These are phyloP conservation scores for Annulohypoxylon stygium DNA, from an alignment of 495 filamentous ascomycete species.

Conservation along the genomic window DNA sequence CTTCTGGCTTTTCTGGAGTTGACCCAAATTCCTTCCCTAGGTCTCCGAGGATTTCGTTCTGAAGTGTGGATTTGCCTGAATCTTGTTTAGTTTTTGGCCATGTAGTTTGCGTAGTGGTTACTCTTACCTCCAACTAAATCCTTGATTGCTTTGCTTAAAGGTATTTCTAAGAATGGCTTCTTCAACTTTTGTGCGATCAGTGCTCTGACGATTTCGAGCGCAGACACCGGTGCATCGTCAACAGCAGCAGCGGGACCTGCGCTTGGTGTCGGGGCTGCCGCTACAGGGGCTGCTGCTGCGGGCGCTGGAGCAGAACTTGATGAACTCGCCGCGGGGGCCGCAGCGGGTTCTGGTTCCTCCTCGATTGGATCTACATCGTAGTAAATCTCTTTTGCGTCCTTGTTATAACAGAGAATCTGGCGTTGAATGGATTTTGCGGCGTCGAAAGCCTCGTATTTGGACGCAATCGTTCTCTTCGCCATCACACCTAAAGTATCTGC, in stretches of 20 bases:
- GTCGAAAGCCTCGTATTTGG: constrained; percentile 99
- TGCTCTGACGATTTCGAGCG: constrained; percentile 88
- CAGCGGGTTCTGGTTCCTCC: constrained; percentile 79
- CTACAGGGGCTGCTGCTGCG: constrained; percentile 64
- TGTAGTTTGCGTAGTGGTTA: constrained; percentile 1
- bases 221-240: constrained; percentile 85
- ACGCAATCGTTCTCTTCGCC: constrained; percentile 94
- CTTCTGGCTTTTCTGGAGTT: constrained; percentile 98
- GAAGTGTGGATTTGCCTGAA: constrained; percentile 94
- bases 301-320: constrained; percentile 63
- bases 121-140: constrained; percentile 95
- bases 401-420: constrained; percentile 99
- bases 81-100: constrained; percentile 22
- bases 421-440: constrained; percentile 94
- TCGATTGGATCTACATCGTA: constrained; percentile 97
- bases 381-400: constrained; percentile 99
- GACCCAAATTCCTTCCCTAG: constrained; percentile 98
- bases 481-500: constrained; percentile 98
- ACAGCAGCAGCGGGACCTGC: constrained; percentile 91
- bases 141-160: constrained; percentile 97
- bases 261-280: constrained; percentile 71
- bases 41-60: constrained; percentile 96
- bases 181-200: constrained; percentile 99
- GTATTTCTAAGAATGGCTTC: constrained; percentile 90
- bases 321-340: constrained; percentile 59